Evolutionary conservation across 31 red algal species (phyloP).

Genomic region (Odonthalia washingtoniensis): DNA sequence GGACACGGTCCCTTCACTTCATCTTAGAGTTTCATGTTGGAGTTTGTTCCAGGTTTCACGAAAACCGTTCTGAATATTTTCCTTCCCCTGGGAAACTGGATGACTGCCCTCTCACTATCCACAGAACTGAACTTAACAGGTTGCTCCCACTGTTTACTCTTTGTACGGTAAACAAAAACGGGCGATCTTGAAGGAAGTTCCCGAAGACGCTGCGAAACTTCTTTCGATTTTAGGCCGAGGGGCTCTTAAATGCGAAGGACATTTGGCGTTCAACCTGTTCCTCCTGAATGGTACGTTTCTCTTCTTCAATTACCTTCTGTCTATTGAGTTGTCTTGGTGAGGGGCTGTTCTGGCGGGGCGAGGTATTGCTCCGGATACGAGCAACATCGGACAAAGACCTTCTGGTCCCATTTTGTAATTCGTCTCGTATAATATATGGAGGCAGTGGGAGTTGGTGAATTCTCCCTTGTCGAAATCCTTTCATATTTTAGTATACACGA

Average conservation of each 20-base stretch:
- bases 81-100: no score
- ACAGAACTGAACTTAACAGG: neutral
- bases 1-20: no score
- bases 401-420: constrained; percentile 13
- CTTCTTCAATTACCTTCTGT: neutral
- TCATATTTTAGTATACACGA: neutral
- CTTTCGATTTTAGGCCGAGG: no score
- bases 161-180: no score
- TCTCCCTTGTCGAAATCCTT: neutral
- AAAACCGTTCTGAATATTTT: no score
- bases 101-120: neutral
- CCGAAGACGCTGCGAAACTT: no score
- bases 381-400: neutral
- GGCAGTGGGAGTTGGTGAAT: constrained; percentile 8
- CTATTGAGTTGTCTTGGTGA: constrained; percentile 1
- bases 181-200: no score
- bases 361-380: constrained; percentile 22
- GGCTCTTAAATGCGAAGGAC: no score
- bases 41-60: no score
- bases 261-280: no score
- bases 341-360: constrained; percentile 15
- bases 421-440: constrained; percentile 16
- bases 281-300: no score
- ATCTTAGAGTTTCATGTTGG: no score
- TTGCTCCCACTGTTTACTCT: neutral